Evolutionary conservation across 176 grass and related monocot species (phyloP).

Genomic region (Oryza rufipogon): DNA sequence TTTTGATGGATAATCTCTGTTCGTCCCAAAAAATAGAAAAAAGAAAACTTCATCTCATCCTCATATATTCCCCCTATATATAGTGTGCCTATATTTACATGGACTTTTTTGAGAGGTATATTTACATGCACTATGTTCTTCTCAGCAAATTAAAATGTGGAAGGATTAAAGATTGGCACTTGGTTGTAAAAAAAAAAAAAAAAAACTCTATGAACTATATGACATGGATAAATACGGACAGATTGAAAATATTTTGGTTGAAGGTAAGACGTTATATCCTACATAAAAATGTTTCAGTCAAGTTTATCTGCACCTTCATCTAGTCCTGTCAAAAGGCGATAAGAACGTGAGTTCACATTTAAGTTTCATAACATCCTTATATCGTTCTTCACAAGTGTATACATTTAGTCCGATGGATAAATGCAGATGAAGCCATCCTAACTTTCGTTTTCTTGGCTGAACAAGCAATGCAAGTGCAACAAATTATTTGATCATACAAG

Average conservation of each 20-base stretch:
- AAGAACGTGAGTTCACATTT: slow-evolving; percentile 26
- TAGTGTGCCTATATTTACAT: too few relatives aligned
- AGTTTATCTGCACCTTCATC: not conserved
- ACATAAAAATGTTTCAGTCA: not conserved
- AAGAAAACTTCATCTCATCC: not conserved
- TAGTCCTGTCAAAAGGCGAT: not conserved
- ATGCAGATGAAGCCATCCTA: not conserved
- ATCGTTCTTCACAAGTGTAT: too few relatives aligned
- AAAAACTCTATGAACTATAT: too few relatives aligned
- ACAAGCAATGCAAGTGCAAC: not conserved
- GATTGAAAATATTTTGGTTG: not conserved
- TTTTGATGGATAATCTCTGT: not conserved
- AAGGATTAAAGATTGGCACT: not conserved
- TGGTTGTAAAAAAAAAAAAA: too few relatives aligned
- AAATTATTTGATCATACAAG: not conserved
- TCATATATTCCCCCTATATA: not conserved
- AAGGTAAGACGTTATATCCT: too few relatives aligned
- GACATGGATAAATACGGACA: not conserved
- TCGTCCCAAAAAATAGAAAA: not conserved
- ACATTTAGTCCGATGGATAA: not conserved
- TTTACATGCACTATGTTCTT: not conserved
- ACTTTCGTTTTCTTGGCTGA: not conserved
- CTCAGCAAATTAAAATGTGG: not conserved
- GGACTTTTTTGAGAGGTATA: not conserved
- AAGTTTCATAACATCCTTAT: not conserved